Conservation (phyloP, 2,329 filamentous ascomycete species). For the Metarhizium anisopliae region DNA sequence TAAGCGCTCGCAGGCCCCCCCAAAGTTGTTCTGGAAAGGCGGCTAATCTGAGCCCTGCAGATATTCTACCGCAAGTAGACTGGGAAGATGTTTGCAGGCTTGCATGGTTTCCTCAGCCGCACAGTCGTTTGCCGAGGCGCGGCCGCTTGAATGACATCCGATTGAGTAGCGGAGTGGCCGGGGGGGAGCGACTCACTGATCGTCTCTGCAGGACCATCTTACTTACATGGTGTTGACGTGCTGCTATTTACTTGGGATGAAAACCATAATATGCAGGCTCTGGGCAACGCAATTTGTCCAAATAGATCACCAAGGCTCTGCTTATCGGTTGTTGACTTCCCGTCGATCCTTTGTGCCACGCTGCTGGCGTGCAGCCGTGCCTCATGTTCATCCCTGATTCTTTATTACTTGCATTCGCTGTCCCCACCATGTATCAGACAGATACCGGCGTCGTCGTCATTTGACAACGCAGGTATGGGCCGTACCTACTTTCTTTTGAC, state of each 20-base stretch:
- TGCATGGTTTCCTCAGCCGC: not conserved
- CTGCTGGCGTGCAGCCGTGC: not conserved
- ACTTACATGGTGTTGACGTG: not conserved
- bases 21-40: not conserved
- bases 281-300: not conserved
- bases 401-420: not conserved
- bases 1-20: conserved; percentile 22
- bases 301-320: not conserved
- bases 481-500: not conserved
- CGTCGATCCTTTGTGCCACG: not conserved
- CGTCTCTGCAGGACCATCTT: not conserved
- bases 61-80: conserved; percentile 10
- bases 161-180: not conserved
- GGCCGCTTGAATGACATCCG: not conserved
- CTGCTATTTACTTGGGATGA: not conserved
- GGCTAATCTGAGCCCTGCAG: conserved; percentile 1
- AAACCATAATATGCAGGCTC: not conserved
- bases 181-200: not conserved
- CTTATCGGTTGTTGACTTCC: not conserved
- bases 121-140: not conserved
- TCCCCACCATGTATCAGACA: not conserved
- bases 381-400: not conserved
- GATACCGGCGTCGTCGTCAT: not conserved
- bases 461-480: not conserved
- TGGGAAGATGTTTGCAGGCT: not conserved